Evolutionary conservation across 768 basidiomycete genomes (phyloP), one percentile per base, ranked within the genome.

Genomic region (Daedaleopsis nitida): DNA sequence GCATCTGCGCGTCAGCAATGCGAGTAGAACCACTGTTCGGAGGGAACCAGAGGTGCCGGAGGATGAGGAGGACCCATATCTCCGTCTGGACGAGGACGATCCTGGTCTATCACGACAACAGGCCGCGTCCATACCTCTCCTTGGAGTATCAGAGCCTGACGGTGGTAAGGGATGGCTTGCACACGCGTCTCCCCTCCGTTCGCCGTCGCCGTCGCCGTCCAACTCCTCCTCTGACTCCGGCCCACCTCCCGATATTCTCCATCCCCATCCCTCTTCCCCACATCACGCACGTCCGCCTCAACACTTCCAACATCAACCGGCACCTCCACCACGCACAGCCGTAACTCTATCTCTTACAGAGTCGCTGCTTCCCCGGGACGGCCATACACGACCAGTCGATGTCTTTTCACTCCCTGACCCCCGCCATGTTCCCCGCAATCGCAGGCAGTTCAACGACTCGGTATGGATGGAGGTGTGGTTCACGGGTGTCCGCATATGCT

Each of bases 391-490:
- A 51, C 83, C 88, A 5, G 67, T 86, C 19, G 86, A 89, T 72
- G 82, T 87, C 37, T 94, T 94, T 74, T 85, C 85, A 27, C 79
- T 93, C 14, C 92, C 91, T 4, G 89, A 92, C 68, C 89, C 89
- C 23, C 82, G 87, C 48, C 84, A 89, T 65, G 77, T 81, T n/a
- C 81, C 85, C 19, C 78, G 83, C 59, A 76, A 79, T 35, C 84
- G 86, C 57, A 81, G 86, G 73, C 91, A 87, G 74, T 86, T 86
- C 75, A 86, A 93, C 63, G 90, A 93, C 69, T 79, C 84, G 3
- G 73, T 81, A 47, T 92, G 88, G 87, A 92, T 87, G 17, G 80
- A 84, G 8, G 67, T 86, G 10, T 92, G 87, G 83, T 83, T 82
- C 60, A 71, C 80, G 11, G 80, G 85, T 51, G 77, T 90, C 62